A percentile compares a stretch with the other conserved stretches of the same genome.
Evolutionary conservation across 306 rosid species (phyloP).

Genomic region (Gastrolobium villosum): DNA sequence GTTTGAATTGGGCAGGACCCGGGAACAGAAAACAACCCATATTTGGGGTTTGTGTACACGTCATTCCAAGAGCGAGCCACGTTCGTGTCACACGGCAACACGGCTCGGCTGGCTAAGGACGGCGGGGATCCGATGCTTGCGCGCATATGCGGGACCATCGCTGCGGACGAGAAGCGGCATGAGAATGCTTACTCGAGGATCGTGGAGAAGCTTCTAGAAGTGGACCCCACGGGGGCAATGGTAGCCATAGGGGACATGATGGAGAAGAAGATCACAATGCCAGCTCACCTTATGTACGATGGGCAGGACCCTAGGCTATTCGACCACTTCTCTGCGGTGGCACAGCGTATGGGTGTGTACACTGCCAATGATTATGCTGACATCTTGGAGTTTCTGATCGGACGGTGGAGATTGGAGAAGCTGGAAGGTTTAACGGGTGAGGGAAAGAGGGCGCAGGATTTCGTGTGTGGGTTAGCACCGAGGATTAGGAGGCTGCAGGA

Average conservation of each 20-base stretch:
- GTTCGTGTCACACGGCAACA: conserved; percentile 75
- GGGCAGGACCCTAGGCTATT: conserved; percentile 65
- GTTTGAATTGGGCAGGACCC: conserved; percentile 59
- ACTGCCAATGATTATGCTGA: conserved; percentile 68
- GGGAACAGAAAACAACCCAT: conserved; percentile 75
- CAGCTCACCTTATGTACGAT: conserved; percentile 73
- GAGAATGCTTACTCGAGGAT: conserved; percentile 64
- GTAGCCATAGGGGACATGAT: conserved; percentile 71
- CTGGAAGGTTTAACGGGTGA: conserved; percentile 55
- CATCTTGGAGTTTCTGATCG: conserved; percentile 64
- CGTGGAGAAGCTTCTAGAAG: conserved; percentile 78
- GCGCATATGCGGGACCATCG: conserved; percentile 73
- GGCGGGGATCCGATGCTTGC: conserved; percentile 67
- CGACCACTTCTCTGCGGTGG: conserved; percentile 66
- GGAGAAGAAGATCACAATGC: conserved; percentile 77
- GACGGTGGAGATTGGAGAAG: conserved; percentile 72
- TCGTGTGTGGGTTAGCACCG: conserved; percentile 61
- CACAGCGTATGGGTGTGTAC: conserved; percentile 70
- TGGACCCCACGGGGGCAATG: conserved; percentile 65
- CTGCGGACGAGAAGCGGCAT: conserved; percentile 76
- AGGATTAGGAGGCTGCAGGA: conserved; percentile 71
- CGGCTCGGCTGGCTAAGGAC: conserved; percentile 70
- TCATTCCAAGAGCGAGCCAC: conserved; percentile 84
- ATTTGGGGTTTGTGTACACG: conserved; percentile 79
- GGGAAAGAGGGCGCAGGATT: conserved; percentile 63